Evolutionary conservation across 805 yeast genomes (phyloP), one percentile per base, ranked within the genome.

Genomic region (Metschnikowia lunata): DNA sequence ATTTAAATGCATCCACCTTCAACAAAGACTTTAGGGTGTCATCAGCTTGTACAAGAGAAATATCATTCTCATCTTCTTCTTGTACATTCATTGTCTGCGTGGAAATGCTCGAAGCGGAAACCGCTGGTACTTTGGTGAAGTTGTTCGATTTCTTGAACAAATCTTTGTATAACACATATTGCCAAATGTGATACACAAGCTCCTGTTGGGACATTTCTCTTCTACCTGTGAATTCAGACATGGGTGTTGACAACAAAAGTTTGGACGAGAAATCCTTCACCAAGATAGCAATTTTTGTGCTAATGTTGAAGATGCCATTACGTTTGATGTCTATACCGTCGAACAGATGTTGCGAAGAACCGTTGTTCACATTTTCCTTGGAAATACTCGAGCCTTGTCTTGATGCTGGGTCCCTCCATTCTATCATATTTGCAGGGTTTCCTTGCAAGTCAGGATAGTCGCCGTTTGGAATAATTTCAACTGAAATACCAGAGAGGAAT

Each of bases 271-370:
- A 79, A 56, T 84, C 86, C 58, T 85, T 86, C 64, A 88, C 83
- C 66, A 52, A 75, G 44, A 93, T 75, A 5, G 88, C 85, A 44
- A 93, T 82, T 44, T 79, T 79, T 39, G 86, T 79, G 36, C 78
- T 73, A 39, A 90, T 56, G 47, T 65, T 63, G 51, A 61, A 68
- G 9, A 67, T 58, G 2, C 98, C 98, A 13, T 76, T 69, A 56
- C 99, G 79, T 57, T 85, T 85, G 44, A 93, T 78, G 59, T 90
- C 97, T 45, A 93, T 66, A 1, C 95, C 97, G 63, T 93, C 98
- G 61, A 91, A 91, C 39, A 55, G 61, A 30, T 53, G 43, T 40
- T 52, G 59, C 42, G 55, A 37, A 15, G 54, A 42, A 29, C 49
- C 48, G 32, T 56, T 56, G 2, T 52, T 42, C 28, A 40, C 40